Conservation (phyloP, 352 stramenopile species). For the Globisporangium nodosum region DNA sequence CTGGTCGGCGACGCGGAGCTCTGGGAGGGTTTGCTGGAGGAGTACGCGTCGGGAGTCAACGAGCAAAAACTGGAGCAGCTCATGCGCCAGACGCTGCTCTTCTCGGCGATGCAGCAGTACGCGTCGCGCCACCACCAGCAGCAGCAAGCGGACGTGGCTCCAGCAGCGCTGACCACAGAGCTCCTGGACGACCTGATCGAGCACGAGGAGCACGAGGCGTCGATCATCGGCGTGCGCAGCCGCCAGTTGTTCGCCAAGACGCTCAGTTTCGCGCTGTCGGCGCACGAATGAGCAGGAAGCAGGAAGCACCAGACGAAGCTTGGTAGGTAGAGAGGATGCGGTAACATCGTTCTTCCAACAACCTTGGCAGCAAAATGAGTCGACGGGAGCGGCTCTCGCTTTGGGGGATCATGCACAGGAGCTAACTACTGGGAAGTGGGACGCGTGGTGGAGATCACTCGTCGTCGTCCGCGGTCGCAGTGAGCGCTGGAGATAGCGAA, state of each 20-base stretch:
- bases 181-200: slow-evolving; percentile 63
- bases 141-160: slow-evolving; percentile 12
- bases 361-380: slow-evolving; percentile 1
- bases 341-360: neutral
- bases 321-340: neutral
- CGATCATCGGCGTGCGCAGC: slow-evolving; percentile 40
- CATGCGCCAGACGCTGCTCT: slow-evolving; percentile 74
- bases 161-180: slow-evolving; percentile 38
- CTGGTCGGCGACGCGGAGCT: slow-evolving; percentile 48
- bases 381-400: slow-evolving; percentile 1
- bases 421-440: slow-evolving; percentile 1
- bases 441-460: slow-evolving; percentile 18
- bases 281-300: neutral
- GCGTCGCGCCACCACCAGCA: slow-evolving; percentile 14
- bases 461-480: slow-evolving; percentile 37
- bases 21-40: slow-evolving; percentile 46
- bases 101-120: slow-evolving; percentile 54
- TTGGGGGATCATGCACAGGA: slow-evolving; percentile 4
- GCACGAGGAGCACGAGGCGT: slow-evolving; percentile 36
- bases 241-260: slow-evolving; percentile 74
- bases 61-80: slow-evolving; percentile 53
- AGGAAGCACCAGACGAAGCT: neutral
- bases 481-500: slow-evolving; percentile 58
- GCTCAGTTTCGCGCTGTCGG: slow-evolving; percentile 42
- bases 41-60: slow-evolving; percentile 49